phyloP scores from a whole-genome alignment of 225 moss, liverwort and hornwort species.

The Straminergon stramineum region DNA sequence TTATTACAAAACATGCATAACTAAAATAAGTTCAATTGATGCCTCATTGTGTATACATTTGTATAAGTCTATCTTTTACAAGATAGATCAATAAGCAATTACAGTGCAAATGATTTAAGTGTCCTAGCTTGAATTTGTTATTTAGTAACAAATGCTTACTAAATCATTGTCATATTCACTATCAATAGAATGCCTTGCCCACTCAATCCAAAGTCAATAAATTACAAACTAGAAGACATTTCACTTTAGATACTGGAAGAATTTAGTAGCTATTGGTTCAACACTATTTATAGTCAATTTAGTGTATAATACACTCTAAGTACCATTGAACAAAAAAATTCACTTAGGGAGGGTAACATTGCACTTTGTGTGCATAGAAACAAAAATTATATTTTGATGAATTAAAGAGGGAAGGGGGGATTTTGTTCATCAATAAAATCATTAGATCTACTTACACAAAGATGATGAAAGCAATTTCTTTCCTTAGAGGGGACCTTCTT shows the following conservation, averaged over 20 bases:
- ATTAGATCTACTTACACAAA: too few relatives aligned
- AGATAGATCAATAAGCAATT: background rate
- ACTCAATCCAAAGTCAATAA: background rate
- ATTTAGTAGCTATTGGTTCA: too few relatives aligned
- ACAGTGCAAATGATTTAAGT: background rate
- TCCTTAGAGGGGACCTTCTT: accelerated
- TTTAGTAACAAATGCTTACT: background rate
- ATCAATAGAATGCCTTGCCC: background rate
- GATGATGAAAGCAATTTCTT: too few relatives aligned
- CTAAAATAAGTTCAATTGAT: background rate
- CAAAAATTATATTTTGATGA: too few relatives aligned
- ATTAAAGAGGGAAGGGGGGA: too few relatives aligned
- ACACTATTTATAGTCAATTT: too few relatives aligned
- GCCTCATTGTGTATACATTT: background rate
- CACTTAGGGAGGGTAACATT: too few relatives aligned
- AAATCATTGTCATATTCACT: background rate
- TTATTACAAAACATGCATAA: background rate
- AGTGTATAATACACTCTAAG: too few relatives aligned
- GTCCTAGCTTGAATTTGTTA: background rate
- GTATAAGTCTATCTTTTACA: background rate
- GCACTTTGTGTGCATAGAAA: too few relatives aligned
- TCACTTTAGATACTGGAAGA: too few relatives aligned
- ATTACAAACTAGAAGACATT: background rate
- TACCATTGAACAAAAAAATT: too few relatives aligned
- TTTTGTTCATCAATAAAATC: too few relatives aligned